Base-by-base conservation (phyloP, 805 yeast species). In the Sungouiozyma intestinalis region DNA sequence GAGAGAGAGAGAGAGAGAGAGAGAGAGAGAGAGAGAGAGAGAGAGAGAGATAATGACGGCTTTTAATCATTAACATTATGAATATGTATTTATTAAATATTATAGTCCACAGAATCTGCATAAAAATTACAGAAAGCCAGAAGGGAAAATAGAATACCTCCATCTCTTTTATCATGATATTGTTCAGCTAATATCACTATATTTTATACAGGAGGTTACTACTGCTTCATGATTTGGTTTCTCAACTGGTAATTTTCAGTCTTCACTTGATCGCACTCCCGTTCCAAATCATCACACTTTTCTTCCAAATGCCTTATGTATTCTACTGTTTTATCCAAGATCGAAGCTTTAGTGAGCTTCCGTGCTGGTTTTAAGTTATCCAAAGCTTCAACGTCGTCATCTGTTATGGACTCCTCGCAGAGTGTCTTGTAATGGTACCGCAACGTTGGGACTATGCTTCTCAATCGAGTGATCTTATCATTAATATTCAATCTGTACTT, bases 361-460 rank as follows among this genome's bases (percentile, higher is more conserved):
- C 75, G 71, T 3, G 94, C 90, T 0, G 90, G 88, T 38, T 76
- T 73, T 44, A 83, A 66, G 2, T 90, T 90, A 57, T 83, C 90
- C 52, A 83, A 63, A 47, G 77, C 56, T 36, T 63, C 69, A 35
- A 69, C 81, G 48, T 77, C 82, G 44, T 79, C 79, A 47, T 77
- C 73, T 43, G 77, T 65, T 40, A 69, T 64, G 40, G 67, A 77
- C 17, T 70, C 65, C 44, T 73, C 75, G 33, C 52, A 62, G 42
- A 66, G 72, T 31, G 67, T 71, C 38, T 67, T 68, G 35, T 65
- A 67, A 3, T 66, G 65, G 16, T 62, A 67, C 53, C 85, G 69
- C 39, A 79, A 62, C 2, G 84, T 66, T 1, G 85, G 85, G 13
- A 79, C 84, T 3, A 79, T 76, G 46, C 80, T 81, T 50, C 84